Base-by-base conservation (phyloP, 805 yeast genomes). In the Sugiyamaella boreocaroliniensis region DNA sequence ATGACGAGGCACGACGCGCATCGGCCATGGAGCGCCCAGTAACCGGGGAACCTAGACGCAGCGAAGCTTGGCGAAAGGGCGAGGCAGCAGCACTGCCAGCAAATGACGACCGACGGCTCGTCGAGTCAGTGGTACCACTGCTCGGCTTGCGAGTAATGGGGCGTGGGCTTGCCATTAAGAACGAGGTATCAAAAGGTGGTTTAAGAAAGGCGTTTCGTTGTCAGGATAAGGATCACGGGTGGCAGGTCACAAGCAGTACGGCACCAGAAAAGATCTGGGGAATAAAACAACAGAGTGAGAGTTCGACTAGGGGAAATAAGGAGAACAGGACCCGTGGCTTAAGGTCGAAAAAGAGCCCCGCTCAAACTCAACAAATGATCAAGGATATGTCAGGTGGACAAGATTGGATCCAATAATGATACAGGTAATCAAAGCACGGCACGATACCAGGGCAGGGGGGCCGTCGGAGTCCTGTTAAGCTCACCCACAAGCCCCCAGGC, bases 11-110 rank as follows among this genome's bases (percentile, higher is more conserved):
- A 32, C 37, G 37, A 32, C 37, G 37, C 5, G 37, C 37, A 14
- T 32, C 37, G 11, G 37, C 37, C 37, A 32, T 32, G 37, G 32
- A 26, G 50, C 22, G n/a, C 40, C 50, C 12, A 11, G 47, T 15
- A 2, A 55, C 56, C 6, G 61, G 61, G 19, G 61, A 58, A 4
- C 61, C 61, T 12, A 59, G 47, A 20, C 62, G 37, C 9, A 51
- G 19, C 29, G 62, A 57, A 2, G 62, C 62, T n/a, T 54, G 52
- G 11, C 50, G 52, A 47, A 57, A 59, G 4, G 61, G 58, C 41
- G 60, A 58, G 10, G 45, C 29, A n/a, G 49, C 52, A 29, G 49
- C 48, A 10, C 26, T 37, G 5, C 49, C 53, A 15, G 49, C 49
- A 40, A 50, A 19, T 7, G 49, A 43, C 15, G 47, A 42, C 40